Percentiles rank a stretch among this genome's conserved stretches.
These are phyloP conservation scores for Desmodesmus armatus DNA, from an alignment of 139 green algal species.

Conservation along the genomic window DNA sequence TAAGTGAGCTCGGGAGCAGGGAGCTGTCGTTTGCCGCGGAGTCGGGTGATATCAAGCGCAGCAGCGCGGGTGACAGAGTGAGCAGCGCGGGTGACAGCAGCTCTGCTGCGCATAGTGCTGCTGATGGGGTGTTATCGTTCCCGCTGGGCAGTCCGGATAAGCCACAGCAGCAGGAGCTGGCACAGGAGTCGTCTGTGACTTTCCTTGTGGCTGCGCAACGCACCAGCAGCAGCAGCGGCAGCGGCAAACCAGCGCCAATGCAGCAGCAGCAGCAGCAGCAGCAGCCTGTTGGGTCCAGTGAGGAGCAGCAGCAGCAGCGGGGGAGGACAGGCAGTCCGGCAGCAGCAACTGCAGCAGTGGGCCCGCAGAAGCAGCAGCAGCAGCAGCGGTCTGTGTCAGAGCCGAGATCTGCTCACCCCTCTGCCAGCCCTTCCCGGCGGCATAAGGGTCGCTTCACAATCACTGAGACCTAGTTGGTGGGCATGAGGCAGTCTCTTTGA, in stretches of 20 bases:
- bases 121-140: no score
- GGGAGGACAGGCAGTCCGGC: neutral
- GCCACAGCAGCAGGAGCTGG: neutral
- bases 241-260: neutral
- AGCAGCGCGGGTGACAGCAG: neutral
- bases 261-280: neutral
- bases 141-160: neutral
- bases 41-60: no score
- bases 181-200: neutral
- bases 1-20: no score
- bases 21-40: no score
- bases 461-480: neutral
- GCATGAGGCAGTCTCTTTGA: no score
- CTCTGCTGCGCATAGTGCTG: no score
- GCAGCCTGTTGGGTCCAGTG: neutral
- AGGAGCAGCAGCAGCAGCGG: neutral
- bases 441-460: neutral
- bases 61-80: neutral
- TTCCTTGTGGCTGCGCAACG: neutral
- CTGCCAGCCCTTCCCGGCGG: no score
- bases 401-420: neutral
- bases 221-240: neutral
- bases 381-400: neutral
- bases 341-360: constrained; percentile 2
- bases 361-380: constrained; percentile 42